phyloP scores from a whole-genome alignment of 345 rosid species.

The Camelina laxa region DNA sequence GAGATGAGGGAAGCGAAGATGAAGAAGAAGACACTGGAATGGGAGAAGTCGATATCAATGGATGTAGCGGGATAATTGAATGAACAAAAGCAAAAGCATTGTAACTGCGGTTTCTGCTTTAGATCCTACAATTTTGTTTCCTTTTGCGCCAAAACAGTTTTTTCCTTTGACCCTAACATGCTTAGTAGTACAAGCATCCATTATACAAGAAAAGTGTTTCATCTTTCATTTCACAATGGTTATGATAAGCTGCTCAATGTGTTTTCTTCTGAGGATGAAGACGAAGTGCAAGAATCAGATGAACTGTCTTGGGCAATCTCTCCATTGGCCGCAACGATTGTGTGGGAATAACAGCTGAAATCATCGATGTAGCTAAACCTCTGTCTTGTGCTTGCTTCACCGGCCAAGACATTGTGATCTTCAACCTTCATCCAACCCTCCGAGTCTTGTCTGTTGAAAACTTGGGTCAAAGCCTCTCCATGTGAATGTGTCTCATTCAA shows the following conservation, averaged over 20 bases:
- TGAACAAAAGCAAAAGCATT: constrained; percentile 42
- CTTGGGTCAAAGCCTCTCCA: constrained; percentile 43
- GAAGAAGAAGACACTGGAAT: constrained; percentile 83
- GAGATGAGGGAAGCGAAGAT: constrained; percentile 91
- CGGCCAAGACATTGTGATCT: constrained; percentile 69
- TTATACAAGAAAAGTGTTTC: constrained; percentile 22
- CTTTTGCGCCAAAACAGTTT: background rate
- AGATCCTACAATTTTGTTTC: constrained; percentile 21
- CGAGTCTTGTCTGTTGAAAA: constrained; percentile 57
- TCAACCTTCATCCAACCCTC: constrained; percentile 83
- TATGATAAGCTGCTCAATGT: constrained; percentile 9
- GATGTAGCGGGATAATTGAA: constrained; percentile 56
- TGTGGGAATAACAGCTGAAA: constrained; percentile 57
- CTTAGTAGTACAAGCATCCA: constrained; percentile 27
- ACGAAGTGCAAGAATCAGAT: constrained; percentile 50
- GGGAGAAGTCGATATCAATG: constrained; percentile 82
- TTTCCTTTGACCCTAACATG: constrained; percentile 24
- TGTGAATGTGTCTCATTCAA: constrained; percentile 41
- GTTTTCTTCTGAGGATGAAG: constrained; percentile 25
- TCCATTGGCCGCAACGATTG: constrained; percentile 52
- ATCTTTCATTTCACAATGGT: constrained; percentile 15
- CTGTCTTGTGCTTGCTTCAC: constrained; percentile 60
- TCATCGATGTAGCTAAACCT: constrained; percentile 51
- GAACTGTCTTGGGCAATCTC: constrained; percentile 49
- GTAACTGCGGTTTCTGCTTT: background rate